Evolutionary conservation across 1,139 yeast genomes (phyloP), one percentile per base, ranked within the genome.

Genomic region (Hyphopichia wangnamkhiaoensis): DNA sequence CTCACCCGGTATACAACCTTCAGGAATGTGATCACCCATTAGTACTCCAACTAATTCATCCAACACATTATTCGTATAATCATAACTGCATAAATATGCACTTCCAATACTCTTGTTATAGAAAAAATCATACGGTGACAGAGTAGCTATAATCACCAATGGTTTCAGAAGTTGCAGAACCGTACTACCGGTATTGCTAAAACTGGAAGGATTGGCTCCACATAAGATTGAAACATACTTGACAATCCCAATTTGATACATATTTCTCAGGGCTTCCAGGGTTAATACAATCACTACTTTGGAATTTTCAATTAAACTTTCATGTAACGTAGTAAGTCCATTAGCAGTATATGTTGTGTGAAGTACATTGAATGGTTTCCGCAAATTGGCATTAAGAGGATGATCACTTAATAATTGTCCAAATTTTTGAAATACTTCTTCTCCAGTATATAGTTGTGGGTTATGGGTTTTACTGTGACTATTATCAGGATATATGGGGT

Each of bases 341-440:
- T 81, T 80, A 15, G 85, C 84, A 0, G 86, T 80, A 49, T 82
- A 82, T 1, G 82, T 74, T 0, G 85, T 78, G 50, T 80, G 86
- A 17, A 76, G 55, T 0, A 80, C 80, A 46, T 75, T 76, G 45
- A 74, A 80, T 2, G 63, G 53, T 16, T 57, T 59, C 2, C 54
- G 49, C 7, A 46, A 33, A 12, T 43, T 40, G 17, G 49, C 40
- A 35, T 56, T 59, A 14, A 53, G 42, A 2, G 63, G 61, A 43
- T 71, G 76, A 31, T 63, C 56, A 0, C 79, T 59, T 27, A 76
- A 49, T 33, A 59, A 44, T 20, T 65, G 63, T 1, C 80, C 81
- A 50, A 76, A 74, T 33, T 65, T 66, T 48, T 74, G 77, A 49
- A 80, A 80, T 3, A 79, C 82, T 35, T 76, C 80, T 53, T 80